phyloP scores from a whole-genome alignment of 139 green algal genomes.

The Pseudopediastrum boryanum region DNA sequence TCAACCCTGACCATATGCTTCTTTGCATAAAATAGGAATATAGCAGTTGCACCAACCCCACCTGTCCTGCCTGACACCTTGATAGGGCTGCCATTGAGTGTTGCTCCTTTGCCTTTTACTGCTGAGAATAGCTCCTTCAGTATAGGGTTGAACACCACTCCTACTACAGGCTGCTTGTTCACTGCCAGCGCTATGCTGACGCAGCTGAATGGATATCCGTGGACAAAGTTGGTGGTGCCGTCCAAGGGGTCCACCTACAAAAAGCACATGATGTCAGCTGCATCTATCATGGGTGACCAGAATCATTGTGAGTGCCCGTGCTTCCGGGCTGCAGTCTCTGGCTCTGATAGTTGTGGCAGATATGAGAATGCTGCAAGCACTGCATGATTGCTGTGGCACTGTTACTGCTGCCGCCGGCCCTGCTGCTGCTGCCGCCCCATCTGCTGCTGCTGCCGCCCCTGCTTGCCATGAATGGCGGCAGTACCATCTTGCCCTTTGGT shows the following conservation, averaged over 20 bases:
- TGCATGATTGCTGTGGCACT: background rate
- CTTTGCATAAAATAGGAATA: too few species aligned
- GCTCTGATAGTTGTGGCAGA: background rate
- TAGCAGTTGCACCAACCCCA: background rate
- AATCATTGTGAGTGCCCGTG: background rate
- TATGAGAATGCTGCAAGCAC: background rate
- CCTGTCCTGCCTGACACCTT: constrained; percentile 42
- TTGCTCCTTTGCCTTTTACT: background rate
- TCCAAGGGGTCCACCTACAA: constrained; percentile 64
- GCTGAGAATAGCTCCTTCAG: constrained; percentile 57
- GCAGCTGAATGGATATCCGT: constrained; percentile 94
- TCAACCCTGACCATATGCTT: too few species aligned
- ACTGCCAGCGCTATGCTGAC: constrained; percentile 86
- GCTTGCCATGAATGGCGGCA: too few species aligned
- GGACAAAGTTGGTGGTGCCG: constrained; percentile 99
- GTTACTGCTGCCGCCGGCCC: background rate
- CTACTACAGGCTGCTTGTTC: constrained; percentile 75
- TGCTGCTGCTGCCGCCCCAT: too few species aligned
- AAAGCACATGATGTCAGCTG: background rate
- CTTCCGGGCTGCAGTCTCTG: background rate
- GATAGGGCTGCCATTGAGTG: constrained; percentile 79
- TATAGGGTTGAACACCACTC: constrained; percentile 96
- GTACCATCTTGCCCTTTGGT: too few species aligned
- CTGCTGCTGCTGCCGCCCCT: too few species aligned
- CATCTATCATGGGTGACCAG: background rate